Evolutionary conservation across 441 rosid genomes (phyloP), one percentile per base, ranked within the genome.

Genomic region (Eruca vesicaria): DNA sequence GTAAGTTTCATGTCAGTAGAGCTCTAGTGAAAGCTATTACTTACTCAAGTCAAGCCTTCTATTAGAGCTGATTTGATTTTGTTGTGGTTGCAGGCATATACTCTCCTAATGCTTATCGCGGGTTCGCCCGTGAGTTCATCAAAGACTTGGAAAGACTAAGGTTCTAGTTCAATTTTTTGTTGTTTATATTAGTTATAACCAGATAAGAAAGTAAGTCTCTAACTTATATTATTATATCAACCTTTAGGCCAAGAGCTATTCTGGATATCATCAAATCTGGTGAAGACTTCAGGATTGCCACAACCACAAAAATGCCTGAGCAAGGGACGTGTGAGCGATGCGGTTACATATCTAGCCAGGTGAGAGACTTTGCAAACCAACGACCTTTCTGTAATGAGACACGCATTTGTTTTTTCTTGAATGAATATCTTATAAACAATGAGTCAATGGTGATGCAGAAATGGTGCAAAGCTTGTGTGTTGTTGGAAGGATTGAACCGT

Each of bases 291-390:
- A 90, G 98, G 85, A 93, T 95, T 41, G 79, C 96, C 0, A 88
- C 92, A 31, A 72, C 85, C 0, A 91, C 96, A 1, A 95, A 91
- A 78, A 92, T 95, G 99, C 98, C 98, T 18, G 98, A 95, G 85
- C 97, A 93, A 85, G 99, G 98, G 43, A 91, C 85, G 0, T 95
- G 99, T 71, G 95, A 90, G 85, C 85, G 92, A 23, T 95, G 99
- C 66, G 98, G 99, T 9, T 95, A 95, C 63, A 93, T 95, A 26
- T 92, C 99, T 61, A 93, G 99, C 84, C 99, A 95, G 94, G 98
- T 92, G 29, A 61, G 29, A 61, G 4, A 15, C 19, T 6, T 78
- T n/a, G 76, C 65, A 78, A 62, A 19, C 2, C 0, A 50, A 50
- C 3, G 56, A 50, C 10, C 53, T 45, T 45, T 45, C 52, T 43